A percentile compares a stretch with the other conserved stretches of the same genome.
These are phyloP conservation scores for Talaromyces piceae DNA, from an alignment of 2,329 filamentous ascomycete species.

Conservation along the genomic window DNA sequence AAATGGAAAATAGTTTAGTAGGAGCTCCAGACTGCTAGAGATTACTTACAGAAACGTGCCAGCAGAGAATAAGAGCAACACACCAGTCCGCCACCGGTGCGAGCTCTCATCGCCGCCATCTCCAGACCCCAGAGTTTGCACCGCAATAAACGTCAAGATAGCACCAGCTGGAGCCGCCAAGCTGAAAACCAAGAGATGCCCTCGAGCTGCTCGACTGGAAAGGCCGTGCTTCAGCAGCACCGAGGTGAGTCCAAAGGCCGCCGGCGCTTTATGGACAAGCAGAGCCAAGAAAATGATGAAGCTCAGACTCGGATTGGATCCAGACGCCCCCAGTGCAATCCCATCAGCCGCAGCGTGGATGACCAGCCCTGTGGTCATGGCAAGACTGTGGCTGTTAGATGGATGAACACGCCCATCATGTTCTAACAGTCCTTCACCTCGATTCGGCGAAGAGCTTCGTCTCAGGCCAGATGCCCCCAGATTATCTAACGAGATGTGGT, in stretches of 20 bases:
- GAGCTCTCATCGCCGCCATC: constrained; percentile 46
- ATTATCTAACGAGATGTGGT: constrained; percentile 84
- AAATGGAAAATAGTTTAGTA: not conserved
- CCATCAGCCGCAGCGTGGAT: constrained; percentile 94
- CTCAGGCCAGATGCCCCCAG: constrained; percentile 54
- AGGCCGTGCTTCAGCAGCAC: constrained; percentile 85
- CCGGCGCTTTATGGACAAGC: constrained; percentile 95
- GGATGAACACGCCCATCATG: constrained; percentile 15
- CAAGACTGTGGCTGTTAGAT: constrained; percentile 49
- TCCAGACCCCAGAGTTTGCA: constrained; percentile 60
- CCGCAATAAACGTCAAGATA: constrained; percentile 70
- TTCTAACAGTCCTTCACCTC: constrained; percentile 31
- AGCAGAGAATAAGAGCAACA: constrained; percentile 87
- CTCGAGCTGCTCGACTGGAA: constrained; percentile 74
- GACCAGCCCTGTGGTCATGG: constrained; percentile 89
- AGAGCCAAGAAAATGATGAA: constrained; percentile 93
- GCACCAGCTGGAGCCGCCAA: constrained; percentile 83
- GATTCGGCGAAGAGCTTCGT: constrained; percentile 35
- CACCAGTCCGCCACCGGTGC: constrained; percentile 82
- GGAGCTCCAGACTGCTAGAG: not conserved
- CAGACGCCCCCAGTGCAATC: constrained; percentile 89
- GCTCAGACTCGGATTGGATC: constrained; percentile 68
- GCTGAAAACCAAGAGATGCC: constrained; percentile 85
- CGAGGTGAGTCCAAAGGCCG: constrained; percentile 88
- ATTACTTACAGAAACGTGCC: constrained; percentile 82